phyloP scores from a whole-genome alignment of 169 alveolate genomes.

The Cryptosporidium felis region DNA sequence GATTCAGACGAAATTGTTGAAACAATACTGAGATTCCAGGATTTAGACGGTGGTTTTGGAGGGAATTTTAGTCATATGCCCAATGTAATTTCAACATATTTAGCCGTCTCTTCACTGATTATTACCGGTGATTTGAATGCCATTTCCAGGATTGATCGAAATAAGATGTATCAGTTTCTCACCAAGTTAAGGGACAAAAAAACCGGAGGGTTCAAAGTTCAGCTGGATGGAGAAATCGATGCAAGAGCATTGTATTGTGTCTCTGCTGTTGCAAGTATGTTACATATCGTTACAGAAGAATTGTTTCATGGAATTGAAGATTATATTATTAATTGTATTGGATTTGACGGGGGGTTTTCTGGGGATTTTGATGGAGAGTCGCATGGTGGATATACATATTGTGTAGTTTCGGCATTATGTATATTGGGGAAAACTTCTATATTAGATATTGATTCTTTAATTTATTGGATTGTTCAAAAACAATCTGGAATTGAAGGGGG shows the following conservation, averaged over 20 bases:
- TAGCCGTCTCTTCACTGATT: slow-evolving; percentile 83
- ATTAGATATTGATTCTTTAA: slow-evolving; percentile 84
- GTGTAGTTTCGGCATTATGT: slow-evolving; percentile 94
- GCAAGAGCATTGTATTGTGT: slow-evolving; percentile 94
- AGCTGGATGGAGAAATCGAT: slow-evolving; percentile 94
- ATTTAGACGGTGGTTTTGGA: slow-evolving; percentile 88
- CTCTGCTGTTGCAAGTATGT: slow-evolving; percentile 88
- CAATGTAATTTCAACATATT: slow-evolving; percentile 92
- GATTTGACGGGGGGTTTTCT: slow-evolving; percentile 97
- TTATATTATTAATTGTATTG: slow-evolving; percentile 88
- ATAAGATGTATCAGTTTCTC: slow-evolving; percentile 87
- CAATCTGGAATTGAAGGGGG: slow-evolving; percentile 93
- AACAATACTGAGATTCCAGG: slow-evolving; percentile 70
- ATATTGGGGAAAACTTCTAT: slow-evolving; percentile 83
- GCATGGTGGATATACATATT: slow-evolving; percentile 97
- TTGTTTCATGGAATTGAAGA: slow-evolving; percentile 87
- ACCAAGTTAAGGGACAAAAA: slow-evolving; percentile 82
- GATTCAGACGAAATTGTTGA: slow-evolving; percentile 69
- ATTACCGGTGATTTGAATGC: slow-evolving; percentile 81
- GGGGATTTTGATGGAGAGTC: slow-evolving; percentile 94
- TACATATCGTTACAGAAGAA: slow-evolving; percentile 86
- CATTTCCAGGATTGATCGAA: slow-evolving; percentile 82
- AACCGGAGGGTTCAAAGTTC: slow-evolving; percentile 89
- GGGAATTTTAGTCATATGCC: slow-evolving; percentile 89
- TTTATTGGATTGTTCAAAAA: slow-evolving; percentile 88